A percentile compares a stretch with the other conserved stretches of the same genome.
These are phyloP conservation scores for Vicia villosa DNA, from an alignment of 306 rosid genomes.

Conservation along the genomic window DNA sequence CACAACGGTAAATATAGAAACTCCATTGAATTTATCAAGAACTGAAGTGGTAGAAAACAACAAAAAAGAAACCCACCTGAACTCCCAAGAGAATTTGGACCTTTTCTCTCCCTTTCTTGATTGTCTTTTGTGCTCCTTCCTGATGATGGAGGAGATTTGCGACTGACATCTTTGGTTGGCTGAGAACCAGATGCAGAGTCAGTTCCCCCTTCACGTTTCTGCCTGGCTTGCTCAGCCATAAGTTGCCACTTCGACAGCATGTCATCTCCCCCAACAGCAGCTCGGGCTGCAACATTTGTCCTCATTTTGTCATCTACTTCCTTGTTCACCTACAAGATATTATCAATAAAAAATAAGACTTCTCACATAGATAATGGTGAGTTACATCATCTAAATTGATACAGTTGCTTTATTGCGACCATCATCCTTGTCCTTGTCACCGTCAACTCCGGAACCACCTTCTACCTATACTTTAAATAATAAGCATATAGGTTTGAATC, in stretches of 20 bases:
- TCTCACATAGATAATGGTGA: slow-evolving; percentile 7
- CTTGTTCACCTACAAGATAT: slow-evolving; percentile 58
- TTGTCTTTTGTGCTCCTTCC: slow-evolving; percentile 68
- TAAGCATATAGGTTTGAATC: slow-evolving; percentile 1
- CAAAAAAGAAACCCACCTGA: slow-evolving; percentile 50
- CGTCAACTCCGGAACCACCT: slow-evolving; percentile 57
- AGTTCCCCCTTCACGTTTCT: slow-evolving; percentile 82
- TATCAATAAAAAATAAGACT: slow-evolving; percentile 27
- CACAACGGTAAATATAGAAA: not conserved
- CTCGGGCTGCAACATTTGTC: slow-evolving; percentile 96
- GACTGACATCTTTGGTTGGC: slow-evolving; percentile 63
- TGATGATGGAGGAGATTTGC: slow-evolving; percentile 53
- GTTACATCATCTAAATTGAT: slow-evolving; percentile 15
- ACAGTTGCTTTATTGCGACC: slow-evolving; percentile 61
- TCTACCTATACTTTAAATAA: slow-evolving; percentile 56
- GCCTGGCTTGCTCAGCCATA: slow-evolving; percentile 96
- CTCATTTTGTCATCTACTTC: slow-evolving; percentile 97
- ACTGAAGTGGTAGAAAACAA: slow-evolving; percentile 16
- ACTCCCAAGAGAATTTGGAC: slow-evolving; percentile 40
- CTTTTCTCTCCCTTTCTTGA: slow-evolving; percentile 62
- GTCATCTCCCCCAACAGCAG: slow-evolving; percentile 98
- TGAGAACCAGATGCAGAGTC: slow-evolving; percentile 73
- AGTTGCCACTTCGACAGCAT: slow-evolving; percentile 96
- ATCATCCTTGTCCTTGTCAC: slow-evolving; percentile 88
- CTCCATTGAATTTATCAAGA: not conserved